Evolutionary conservation across 2,329 filamentous ascomycete genomes (phyloP).

Genomic region (Didymella pomorum): DNA sequence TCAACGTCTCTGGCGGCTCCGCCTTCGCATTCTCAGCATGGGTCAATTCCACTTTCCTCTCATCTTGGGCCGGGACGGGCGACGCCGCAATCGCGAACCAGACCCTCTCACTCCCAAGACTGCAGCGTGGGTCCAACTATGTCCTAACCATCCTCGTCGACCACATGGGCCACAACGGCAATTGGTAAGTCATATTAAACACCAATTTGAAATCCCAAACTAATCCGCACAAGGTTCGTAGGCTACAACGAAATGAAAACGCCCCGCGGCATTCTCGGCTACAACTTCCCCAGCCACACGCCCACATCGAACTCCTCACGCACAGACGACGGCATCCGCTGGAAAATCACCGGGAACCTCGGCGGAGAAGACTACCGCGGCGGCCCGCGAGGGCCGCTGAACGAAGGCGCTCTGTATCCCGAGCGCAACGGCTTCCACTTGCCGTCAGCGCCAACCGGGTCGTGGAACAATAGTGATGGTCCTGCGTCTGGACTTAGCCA

Average conservation of each 20-base stretch:
- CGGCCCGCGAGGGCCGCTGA: conserved; percentile 66
- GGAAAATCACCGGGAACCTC: conserved; percentile 73
- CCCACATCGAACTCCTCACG: conserved; percentile 38
- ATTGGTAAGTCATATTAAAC: conserved; percentile 42
- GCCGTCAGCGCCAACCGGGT: conserved; percentile 50
- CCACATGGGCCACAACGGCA: conserved; percentile 73
- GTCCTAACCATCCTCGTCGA: conserved; percentile 74
- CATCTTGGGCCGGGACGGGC: conserved; percentile 67
- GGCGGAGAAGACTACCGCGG: conserved; percentile 69
- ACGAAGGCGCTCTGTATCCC: conserved; percentile 69
- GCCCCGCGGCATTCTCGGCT: conserved; percentile 67
- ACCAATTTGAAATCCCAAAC: background rate
- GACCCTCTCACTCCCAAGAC: conserved; percentile 62
- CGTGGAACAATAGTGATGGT: conserved; percentile 52
- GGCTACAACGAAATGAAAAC: conserved; percentile 62
- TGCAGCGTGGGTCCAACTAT: conserved; percentile 62
- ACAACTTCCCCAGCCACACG: conserved; percentile 58
- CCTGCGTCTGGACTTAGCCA: conserved; percentile 55
- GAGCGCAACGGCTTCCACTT: conserved; percentile 70
- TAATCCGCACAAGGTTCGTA: conserved; percentile 50
- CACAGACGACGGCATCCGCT: conserved; percentile 54
- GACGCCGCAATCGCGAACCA: conserved; percentile 59
- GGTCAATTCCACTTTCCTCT: conserved; percentile 68
- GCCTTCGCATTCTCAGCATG: conserved; percentile 72
- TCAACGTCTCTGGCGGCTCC: conserved; percentile 67